Base-by-base conservation (phyloP, 2,329 filamentous ascomycete genomes). In the Trichoderma breve region DNA sequence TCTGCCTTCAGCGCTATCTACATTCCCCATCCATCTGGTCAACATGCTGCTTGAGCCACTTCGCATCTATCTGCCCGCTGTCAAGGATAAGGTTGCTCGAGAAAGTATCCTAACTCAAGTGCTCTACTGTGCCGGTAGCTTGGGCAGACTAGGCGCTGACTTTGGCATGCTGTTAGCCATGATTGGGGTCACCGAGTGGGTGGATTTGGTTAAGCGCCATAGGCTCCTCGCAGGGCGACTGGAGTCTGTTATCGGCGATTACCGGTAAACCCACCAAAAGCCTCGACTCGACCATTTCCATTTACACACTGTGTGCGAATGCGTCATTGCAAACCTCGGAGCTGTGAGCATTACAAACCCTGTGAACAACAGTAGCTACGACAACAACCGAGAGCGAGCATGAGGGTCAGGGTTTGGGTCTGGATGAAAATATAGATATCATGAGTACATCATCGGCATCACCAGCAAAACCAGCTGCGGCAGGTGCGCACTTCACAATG, bases 41-140 rank as follows among this genome's bases (percentile, higher is more conserved):
- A 89, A 92, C 58, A 89, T 97, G 83, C 86, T 99, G 28, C 90
- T 92, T 51, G 90, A 93, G 68, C 96, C 93, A 0, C 83, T 97
- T 61, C 87, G 88, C 69, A 82, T 83, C 15, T 97, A 98, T 80
- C 85, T 98, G 2, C 93, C 94, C 0, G 93, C 92, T 64, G 89
- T 98, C 4, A 89, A 88, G 75, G 95, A 98, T 77, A 91, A 91
- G 74, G 88, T 91, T 28, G 91, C 93, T 0, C 86, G 94, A 36
- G 95, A 98, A 79, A 97, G 94, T 78, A 86, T 98, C 70, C 83
- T 98, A 47, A 98, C 95, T 0, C 95, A 98, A 80, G 93, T 98
- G 0, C 84, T 98, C 9, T 98, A 98, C 81, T 97, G 94, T 77
- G 95, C 95, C 0, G 93, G 94, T 60, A 98, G 95, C 82, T 84